phyloP scores from a whole-genome alignment of 2,329 filamentous ascomycete genomes.

The Magnaporthiopsis incrustans region DNA sequence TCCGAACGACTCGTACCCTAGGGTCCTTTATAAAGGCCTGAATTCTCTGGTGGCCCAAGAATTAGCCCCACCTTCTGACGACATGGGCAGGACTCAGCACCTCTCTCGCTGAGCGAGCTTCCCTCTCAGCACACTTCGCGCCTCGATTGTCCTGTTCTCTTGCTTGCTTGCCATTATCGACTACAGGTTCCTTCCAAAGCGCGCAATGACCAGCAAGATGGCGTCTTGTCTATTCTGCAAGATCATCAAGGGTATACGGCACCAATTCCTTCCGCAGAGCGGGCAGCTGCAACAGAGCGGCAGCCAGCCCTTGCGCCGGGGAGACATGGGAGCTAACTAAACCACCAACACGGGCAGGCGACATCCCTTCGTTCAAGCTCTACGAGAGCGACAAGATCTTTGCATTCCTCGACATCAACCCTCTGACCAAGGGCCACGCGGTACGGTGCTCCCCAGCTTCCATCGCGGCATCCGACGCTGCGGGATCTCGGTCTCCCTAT shows the following conservation, averaged over 20 bases:
- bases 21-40: background rate
- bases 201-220: slow-evolving; percentile 48
- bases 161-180: background rate
- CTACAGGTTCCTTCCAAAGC: slow-evolving; percentile 17
- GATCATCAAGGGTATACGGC: slow-evolving; percentile 74
- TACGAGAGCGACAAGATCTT: slow-evolving; percentile 89
- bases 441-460: slow-evolving; percentile 42
- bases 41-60: no score
- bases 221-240: slow-evolving; percentile 92
- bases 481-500: background rate
- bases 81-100: background rate
- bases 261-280: slow-evolving; percentile 6
- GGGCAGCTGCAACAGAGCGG: background rate
- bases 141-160: no score
- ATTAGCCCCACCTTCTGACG: background rate
- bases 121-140: no score
- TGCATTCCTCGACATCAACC: slow-evolving; percentile 94
- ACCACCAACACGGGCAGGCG: slow-evolving; percentile 46
- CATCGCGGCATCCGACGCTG: background rate
- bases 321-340: background rate
- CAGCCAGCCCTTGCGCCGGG: background rate
- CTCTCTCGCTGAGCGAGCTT: background rate
- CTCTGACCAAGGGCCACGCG: slow-evolving; percentile 79
- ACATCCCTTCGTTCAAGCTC: slow-evolving; percentile 95
- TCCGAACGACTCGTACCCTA: background rate